phyloP scores from a whole-genome alignment of 192 early-diverging fungal genomes.

The Geranomyces michiganensis region DNA sequence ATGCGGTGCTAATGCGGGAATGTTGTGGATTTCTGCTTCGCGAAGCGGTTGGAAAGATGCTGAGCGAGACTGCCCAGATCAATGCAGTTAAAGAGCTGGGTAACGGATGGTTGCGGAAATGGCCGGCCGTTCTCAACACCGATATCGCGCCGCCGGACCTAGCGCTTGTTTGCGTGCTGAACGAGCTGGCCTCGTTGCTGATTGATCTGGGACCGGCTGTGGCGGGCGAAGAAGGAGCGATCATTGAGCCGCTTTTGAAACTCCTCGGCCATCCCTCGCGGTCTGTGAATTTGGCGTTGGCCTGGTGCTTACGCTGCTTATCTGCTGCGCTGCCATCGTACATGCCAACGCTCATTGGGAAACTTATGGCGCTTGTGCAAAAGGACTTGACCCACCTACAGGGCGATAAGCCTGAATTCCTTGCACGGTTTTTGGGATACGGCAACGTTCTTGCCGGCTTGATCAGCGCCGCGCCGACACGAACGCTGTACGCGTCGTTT shows the following conservation, averaged over 20 bases:
- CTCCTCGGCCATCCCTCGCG: constrained; percentile 70
- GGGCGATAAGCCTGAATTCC: constrained; percentile 52
- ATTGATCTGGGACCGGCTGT: constrained; percentile 77
- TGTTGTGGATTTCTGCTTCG: constrained; percentile 68
- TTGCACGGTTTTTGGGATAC: constrained; percentile 62
- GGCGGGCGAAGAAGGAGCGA: constrained; percentile 60
- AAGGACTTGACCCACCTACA: constrained; percentile 66
- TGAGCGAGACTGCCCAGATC: constrained; percentile 81
- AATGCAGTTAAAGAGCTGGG: constrained; percentile 65
- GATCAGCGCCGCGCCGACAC: constrained; percentile 67
- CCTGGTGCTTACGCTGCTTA: constrained; percentile 73
- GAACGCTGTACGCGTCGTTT: constrained; percentile 73
- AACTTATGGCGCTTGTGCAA: constrained; percentile 70
- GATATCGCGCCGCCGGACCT: constrained; percentile 51
- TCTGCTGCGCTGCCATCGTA: constrained; percentile 66
- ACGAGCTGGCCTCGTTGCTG: constrained; percentile 73
- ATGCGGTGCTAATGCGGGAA: constrained; percentile 62
- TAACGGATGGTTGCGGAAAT: constrained; percentile 55
- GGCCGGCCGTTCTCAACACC: constrained; percentile 39
- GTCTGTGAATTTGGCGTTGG: constrained; percentile 71
- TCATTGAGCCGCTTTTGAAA: constrained; percentile 70
- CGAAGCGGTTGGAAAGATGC: constrained; percentile 73
- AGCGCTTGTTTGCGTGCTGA: constrained; percentile 69
- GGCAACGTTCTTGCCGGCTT: constrained; percentile 68
- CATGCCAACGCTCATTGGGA: constrained; percentile 63